Evolutionary conservation across 257 asterid genomes (phyloP), one percentile per base, ranked within the genome.

Genomic region (Nicotiana otophora): DNA sequence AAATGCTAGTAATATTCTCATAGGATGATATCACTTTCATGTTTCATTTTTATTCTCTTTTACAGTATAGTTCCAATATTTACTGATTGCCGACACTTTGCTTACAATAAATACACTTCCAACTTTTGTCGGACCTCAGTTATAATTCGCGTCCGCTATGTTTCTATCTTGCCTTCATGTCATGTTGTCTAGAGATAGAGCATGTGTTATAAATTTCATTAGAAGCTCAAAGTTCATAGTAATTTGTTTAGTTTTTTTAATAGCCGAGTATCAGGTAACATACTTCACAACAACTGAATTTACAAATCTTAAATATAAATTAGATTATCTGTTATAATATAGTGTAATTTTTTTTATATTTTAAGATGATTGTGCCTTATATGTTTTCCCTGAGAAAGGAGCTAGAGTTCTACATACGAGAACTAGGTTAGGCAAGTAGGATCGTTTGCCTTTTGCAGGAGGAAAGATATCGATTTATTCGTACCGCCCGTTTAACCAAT

Each of bases 401-500:
- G 8, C 4, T 42, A 9, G 11, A 42, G 3, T 8, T 53, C 5
- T 53, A 53, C 19, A 1, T 53, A 14, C 12, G 58, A 11, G 14
- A n/a, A n/a, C 4, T 61, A 61, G 26, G 31, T 9, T 10, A 58
- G 64, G 28, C 11, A 58, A 58, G 64, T 23, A 58, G 23, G 67
- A 61, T 23, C 15, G 10, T 9, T 61, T 61, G 33, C 31, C 66
- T 61, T 61, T 61, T 20, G 66, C 31, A 61, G 66, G 66, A 61
- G 26, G 66, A 61, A 61, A 61, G 16, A 61, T n/a, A 20, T 20
- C 4, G 63, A 4, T 61, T 20, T 61, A 19, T 5, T 46, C 4
- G 53, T 74, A 74, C 80, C 80, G 80, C 16, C 53, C 8, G 16
- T 48, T 51, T 48, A 74, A 74, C 80, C 80, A 51, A 48, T 74